Evolutionary conservation across 2,329 filamentous ascomycete genomes (phyloP).

Genomic region (Fusarium hostae): DNA sequence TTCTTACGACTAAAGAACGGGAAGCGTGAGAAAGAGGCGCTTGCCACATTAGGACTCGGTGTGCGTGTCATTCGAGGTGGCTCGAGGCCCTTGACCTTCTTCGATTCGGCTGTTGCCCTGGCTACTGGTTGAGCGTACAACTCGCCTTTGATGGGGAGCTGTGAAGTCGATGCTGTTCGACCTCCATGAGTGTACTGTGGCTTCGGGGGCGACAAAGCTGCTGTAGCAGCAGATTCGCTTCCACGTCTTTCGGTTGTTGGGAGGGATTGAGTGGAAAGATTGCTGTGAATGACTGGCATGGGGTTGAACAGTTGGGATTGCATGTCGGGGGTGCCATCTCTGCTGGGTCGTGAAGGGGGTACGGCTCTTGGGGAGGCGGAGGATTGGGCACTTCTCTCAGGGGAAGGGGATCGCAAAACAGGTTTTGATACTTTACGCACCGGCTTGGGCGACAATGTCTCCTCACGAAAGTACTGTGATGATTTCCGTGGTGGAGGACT

Average conservation of each 20-base stretch:
- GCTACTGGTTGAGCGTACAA: slow-evolving; percentile 14
- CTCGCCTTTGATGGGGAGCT: slow-evolving; percentile 43
- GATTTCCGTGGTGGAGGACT: slow-evolving; percentile 72
- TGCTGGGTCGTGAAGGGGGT: slow-evolving; percentile 71
- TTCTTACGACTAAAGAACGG: slow-evolving; percentile 83
- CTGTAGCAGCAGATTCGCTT: slow-evolving; percentile 53
- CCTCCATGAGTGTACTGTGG: slow-evolving; percentile 46
- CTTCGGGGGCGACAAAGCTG: slow-evolving; percentile 49
- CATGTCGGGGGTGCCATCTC: slow-evolving; percentile 73
- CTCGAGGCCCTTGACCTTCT: slow-evolving; percentile 36
- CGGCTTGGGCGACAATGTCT: slow-evolving; percentile 54
- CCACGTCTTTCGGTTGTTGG: slow-evolving; percentile 56
- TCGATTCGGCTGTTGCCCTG: slow-evolving; percentile 29
- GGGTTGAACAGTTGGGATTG: slow-evolving; percentile 64
- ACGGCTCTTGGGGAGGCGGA: slow-evolving; percentile 49
- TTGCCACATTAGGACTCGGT: slow-evolving; percentile 65
- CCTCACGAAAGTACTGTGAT: slow-evolving; percentile 64
- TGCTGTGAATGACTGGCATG: slow-evolving; percentile 71
- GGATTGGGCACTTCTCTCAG: slow-evolving; percentile 45
- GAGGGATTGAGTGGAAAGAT: slow-evolving; percentile 62
- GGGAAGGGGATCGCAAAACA: slow-evolving; percentile 48
- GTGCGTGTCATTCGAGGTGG: slow-evolving; percentile 50
- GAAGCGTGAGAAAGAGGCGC: slow-evolving; percentile 73
- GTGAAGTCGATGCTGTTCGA: slow-evolving; percentile 49
- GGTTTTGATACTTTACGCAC: slow-evolving; percentile 47